Conservation (phyloP, 768 basidiomycete species). For the Cantharellus cinnabarinus region DNA sequence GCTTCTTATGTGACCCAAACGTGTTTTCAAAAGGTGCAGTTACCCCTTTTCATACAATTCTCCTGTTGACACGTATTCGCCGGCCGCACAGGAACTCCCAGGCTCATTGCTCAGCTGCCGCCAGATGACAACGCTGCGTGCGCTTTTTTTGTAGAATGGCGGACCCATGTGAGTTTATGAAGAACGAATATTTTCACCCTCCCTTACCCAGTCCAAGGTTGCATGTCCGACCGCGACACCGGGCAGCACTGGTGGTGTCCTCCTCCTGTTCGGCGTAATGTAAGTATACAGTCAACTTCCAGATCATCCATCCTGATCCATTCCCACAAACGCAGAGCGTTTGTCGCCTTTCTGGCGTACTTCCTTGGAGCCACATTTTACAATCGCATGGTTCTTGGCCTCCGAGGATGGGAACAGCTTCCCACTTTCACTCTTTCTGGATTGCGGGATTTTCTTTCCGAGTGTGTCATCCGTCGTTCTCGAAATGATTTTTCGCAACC, state of each 20-base stretch:
- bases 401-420: constrained; percentile 51
- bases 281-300: constrained; percentile 20
- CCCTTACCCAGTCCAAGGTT: constrained; percentile 20
- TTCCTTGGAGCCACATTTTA: constrained; percentile 51
- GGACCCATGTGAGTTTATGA: constrained; percentile 37
- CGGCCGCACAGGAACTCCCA: constrained; percentile 22
- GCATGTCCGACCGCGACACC: constrained; percentile 50
- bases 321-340: constrained; percentile 21
- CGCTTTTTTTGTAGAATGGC: constrained; percentile 68
- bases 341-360: constrained; percentile 41
- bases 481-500: background rate
- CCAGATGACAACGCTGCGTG: constrained; percentile 48
- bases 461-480: background rate
- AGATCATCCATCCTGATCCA: background rate
- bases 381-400: constrained; percentile 54
- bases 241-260: constrained; percentile 28
- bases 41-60: constrained; percentile 13
- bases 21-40: constrained; percentile 32
- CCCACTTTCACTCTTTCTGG: constrained; percentile 21
- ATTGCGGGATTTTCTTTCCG: constrained; percentile 7
- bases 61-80: background rate
- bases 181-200: background rate
- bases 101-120: constrained; percentile 48
- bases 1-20: constrained; percentile 57
- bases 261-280: constrained; percentile 38